Evolutionary conservation across 225 moss, liverwort and hornwort species (phyloP).

Genomic region (Pleurozium schreberi): DNA sequence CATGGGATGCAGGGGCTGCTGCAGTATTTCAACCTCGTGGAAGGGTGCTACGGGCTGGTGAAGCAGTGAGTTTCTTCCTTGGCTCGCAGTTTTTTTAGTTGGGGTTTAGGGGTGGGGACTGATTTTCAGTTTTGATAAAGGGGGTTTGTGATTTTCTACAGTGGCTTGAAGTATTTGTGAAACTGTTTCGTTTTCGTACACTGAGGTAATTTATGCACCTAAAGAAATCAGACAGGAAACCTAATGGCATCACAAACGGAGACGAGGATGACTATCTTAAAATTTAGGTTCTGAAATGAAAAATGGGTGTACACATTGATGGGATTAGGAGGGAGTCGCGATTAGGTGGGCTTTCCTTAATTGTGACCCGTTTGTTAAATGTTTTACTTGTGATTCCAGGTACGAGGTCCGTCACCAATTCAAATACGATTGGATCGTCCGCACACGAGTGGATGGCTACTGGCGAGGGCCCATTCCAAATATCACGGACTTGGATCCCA

Average conservation of each 20-base stretch:
- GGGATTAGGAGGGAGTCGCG: not conserved
- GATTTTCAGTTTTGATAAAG: not conserved
- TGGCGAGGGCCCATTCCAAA: slow-evolving; percentile 44
- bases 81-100: not conserved
- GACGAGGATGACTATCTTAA: not conserved
- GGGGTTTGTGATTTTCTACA: not conserved
- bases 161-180: not conserved
- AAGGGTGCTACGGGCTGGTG: slow-evolving; percentile 72
- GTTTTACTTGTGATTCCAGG: not conserved
- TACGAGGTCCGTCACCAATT: slow-evolving; percentile 47
- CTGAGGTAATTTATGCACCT: not conserved
- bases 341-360: not conserved
- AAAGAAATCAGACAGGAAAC: not conserved
- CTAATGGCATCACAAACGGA: not conserved
- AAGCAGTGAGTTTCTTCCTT: not conserved
- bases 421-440: slow-evolving; percentile 71
- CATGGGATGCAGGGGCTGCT: slow-evolving; percentile 74
- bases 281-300: not conserved
- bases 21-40: slow-evolving; percentile 87
- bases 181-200: not conserved
- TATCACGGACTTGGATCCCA: slow-evolving; percentile 11
- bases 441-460: slow-evolving; percentile 72
- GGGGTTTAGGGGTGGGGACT: not conserved
- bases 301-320: not conserved
- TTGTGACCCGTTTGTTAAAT: not conserved